These are phyloP conservation scores for Mediolabrus comicus DNA, from an alignment of 108 stramenopile genomes.

Conservation along the genomic window DNA sequence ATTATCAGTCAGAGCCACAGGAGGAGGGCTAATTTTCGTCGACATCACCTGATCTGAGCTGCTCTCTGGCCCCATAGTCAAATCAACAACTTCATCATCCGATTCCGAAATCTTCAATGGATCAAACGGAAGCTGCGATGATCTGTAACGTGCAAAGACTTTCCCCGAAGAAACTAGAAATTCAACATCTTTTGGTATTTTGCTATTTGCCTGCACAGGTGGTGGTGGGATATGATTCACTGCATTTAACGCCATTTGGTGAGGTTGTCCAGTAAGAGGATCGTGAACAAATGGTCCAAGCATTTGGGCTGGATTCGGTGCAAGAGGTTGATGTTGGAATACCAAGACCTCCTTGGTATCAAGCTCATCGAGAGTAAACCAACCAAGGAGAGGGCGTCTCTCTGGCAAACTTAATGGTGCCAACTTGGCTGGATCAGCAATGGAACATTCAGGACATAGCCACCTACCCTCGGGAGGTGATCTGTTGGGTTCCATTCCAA, in stretches of 20 bases:
- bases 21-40: constrained; percentile 5
- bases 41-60: constrained; percentile 1
- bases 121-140: constrained; percentile 27
- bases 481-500: constrained; percentile 39
- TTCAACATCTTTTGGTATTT: constrained; percentile 16
- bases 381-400: constrained; percentile 63
- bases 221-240: background rate
- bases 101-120: constrained; percentile 11
- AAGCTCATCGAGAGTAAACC: constrained; percentile 61
- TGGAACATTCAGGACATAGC: constrained; percentile 78
- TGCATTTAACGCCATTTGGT: background rate
- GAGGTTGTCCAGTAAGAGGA: background rate
- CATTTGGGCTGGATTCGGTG: no score
- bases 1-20: constrained; percentile 17
- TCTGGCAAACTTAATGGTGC: constrained; percentile 25
- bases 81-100: no score
- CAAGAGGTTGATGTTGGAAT: background rate
- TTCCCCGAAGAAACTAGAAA: constrained; percentile 43
- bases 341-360: constrained; percentile 1
- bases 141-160: constrained; percentile 40
- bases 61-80: background rate
- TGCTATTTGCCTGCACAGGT: background rate
- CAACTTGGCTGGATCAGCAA: constrained; percentile 61
- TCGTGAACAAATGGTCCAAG: no score
- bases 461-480: constrained; percentile 72